phyloP scores from a whole-genome alignment of 352 stramenopile species.

The Phytophthora boehmeriae region DNA sequence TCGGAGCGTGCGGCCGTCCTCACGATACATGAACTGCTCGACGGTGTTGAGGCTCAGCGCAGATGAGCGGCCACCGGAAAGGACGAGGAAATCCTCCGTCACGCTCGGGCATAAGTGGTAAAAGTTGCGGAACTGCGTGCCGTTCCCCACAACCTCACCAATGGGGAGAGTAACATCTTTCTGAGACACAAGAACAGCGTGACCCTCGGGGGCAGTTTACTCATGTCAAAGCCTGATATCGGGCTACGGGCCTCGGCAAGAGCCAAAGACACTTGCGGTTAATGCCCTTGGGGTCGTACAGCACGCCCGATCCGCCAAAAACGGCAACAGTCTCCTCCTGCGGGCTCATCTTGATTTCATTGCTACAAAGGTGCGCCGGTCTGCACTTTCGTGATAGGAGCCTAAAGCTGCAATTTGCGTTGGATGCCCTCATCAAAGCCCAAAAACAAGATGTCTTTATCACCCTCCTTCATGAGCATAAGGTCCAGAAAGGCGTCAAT shows the following conservation, averaged over 20 bases:
- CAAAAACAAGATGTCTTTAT: constrained; percentile 97
- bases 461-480: constrained; percentile 95
- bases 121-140: constrained; percentile 95
- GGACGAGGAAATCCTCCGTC: constrained; percentile 96
- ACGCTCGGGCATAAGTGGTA: constrained; percentile 95
- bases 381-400: constrained; percentile 96
- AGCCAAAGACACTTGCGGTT: constrained; percentile 92
- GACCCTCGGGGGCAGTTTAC: constrained; percentile 68
- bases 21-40: constrained; percentile 85
- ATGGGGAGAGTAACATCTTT: constrained; percentile 75
- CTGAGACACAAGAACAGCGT: constrained; percentile 69
- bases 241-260: constrained; percentile 89
- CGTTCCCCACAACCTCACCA: constrained; percentile 90
- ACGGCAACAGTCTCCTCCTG: constrained; percentile 96
- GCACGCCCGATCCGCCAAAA: constrained; percentile 93
- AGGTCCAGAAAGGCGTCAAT: constrained; percentile 97
- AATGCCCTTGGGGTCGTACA: constrained; percentile 95
- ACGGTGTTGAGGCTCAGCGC: constrained; percentile 97
- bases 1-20: constrained; percentile 80
- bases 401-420: constrained; percentile 89
- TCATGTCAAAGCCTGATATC: constrained; percentile 91
- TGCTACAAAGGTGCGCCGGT: constrained; percentile 96
- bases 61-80: constrained; percentile 93
- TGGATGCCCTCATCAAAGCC: constrained; percentile 97
- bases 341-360: constrained; percentile 97